Percentiles rank a stretch among this genome's conserved stretches.
Evolutionary conservation across 169 alveolate species (phyloP).

Genomic region (Eimeria praecox): DNA sequence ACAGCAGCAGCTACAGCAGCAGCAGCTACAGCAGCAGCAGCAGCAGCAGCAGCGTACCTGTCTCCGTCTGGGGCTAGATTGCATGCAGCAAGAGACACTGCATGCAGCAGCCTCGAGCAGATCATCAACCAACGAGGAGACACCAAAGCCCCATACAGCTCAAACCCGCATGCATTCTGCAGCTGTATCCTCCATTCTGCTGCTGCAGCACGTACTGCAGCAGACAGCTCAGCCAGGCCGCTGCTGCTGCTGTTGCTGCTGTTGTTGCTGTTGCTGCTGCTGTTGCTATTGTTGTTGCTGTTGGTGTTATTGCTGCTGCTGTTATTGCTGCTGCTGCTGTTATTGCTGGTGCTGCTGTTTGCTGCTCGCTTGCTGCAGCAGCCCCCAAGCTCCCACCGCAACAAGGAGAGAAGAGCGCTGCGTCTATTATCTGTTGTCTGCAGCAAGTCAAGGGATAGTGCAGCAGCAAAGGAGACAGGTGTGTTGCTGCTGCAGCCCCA

Average conservation of each 20-base stretch:
- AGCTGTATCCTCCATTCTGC: slow-evolving; percentile 13
- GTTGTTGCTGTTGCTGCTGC: background rate
- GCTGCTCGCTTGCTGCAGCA: background rate
- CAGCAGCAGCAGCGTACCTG: background rate
- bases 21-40: background rate
- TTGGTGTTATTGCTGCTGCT: background rate
- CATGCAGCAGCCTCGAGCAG: slow-evolving; percentile 11
- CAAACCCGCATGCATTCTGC: slow-evolving; percentile 45
- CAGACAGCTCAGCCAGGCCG: background rate
- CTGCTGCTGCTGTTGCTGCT: slow-evolving; percentile 26
- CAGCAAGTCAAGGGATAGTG: background rate
- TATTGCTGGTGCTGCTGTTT: background rate
- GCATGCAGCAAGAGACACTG: slow-evolving; percentile 20
- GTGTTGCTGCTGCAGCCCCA: background rate
- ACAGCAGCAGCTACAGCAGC: background rate
- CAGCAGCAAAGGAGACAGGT: background rate
- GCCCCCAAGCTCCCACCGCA: slow-evolving; percentile 39
- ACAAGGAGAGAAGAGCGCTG: background rate
- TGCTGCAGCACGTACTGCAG: slow-evolving; percentile 42
- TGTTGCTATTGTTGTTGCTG: background rate
- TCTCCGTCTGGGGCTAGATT: background rate
- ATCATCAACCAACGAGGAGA: background rate
- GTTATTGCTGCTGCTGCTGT: background rate
- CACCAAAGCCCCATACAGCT: background rate
- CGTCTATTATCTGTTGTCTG: background rate